A percentile compares a stretch with the other conserved stretches of the same genome.
Conservation (phyloP, 1,284 basidiomycete genomes). For the Ceratobasidium papillatum region DNA sequence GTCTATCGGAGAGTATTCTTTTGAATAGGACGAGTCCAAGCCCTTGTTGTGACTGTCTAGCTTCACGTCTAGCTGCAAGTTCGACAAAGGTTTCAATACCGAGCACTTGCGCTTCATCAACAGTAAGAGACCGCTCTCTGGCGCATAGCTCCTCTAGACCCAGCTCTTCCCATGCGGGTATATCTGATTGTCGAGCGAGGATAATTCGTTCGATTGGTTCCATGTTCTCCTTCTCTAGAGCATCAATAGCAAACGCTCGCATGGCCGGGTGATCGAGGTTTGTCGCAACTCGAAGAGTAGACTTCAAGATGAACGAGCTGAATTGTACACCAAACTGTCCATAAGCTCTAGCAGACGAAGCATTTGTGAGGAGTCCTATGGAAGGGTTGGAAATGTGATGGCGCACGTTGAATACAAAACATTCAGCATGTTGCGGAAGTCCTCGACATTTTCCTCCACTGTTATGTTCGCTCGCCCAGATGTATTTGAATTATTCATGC, state of each 20-base stretch:
- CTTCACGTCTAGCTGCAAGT: neutral
- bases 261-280: neutral
- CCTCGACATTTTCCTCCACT: neutral
- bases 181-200: neutral
- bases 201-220: neutral
- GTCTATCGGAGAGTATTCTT: neutral
- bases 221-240: neutral
- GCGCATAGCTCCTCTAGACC: slow-evolving; percentile 2
- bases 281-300: slow-evolving; percentile 11
- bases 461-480: neutral
- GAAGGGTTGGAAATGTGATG: neutral
- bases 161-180: neutral
- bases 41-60: neutral
- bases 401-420: slow-evolving; percentile 8
- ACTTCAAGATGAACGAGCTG: neutral
- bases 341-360: neutral
- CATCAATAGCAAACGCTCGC: neutral
- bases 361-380: neutral
- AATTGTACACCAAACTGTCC: neutral
- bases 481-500: neutral
- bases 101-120: neutral
- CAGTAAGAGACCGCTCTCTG: neutral
- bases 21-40: neutral
- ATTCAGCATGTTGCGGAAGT: neutral
- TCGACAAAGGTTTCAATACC: slow-evolving; percentile 9